Evolutionary conservation across 2,329 filamentous ascomycete genomes (phyloP).

Genomic region (Colletotrichum destructivum): DNA sequence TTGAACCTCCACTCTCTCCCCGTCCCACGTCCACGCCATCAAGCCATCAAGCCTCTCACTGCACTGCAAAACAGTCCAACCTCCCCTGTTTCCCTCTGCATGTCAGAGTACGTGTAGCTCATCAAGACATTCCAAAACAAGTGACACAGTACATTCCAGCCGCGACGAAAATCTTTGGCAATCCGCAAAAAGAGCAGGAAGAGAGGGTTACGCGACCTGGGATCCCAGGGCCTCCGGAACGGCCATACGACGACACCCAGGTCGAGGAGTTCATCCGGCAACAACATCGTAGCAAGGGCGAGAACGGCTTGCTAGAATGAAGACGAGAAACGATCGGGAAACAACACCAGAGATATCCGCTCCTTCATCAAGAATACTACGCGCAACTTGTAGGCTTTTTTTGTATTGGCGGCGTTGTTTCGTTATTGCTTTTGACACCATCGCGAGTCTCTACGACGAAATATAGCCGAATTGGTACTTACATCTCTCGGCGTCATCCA

Average conservation of each 20-base stretch:
- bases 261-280: constrained; percentile 69
- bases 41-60: neutral
- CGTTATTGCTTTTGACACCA: neutral
- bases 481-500: constrained; percentile 23
- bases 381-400: neutral
- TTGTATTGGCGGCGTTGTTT: neutral
- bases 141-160: constrained; percentile 62
- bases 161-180: constrained; percentile 58
- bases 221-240: constrained; percentile 56
- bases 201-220: constrained; percentile 46
- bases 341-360: neutral
- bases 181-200: constrained; percentile 48
- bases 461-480: constrained; percentile 1
- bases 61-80: neutral
- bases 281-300: constrained; percentile 64
- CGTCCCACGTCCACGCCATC: neutral
- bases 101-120: constrained; percentile 22
- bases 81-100: neutral
- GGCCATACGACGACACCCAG: constrained; percentile 62
- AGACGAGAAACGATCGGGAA: constrained; percentile 1
- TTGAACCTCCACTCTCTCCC: neutral
- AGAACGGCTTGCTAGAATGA: constrained; percentile 47
- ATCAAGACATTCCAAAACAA: constrained; percentile 44
- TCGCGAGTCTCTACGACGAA: constrained; percentile 8
- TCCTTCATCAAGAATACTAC: neutral